phyloP scores from a whole-genome alignment of 1,284 basidiomycete genomes.

The Ustilago vetiveriae region DNA sequence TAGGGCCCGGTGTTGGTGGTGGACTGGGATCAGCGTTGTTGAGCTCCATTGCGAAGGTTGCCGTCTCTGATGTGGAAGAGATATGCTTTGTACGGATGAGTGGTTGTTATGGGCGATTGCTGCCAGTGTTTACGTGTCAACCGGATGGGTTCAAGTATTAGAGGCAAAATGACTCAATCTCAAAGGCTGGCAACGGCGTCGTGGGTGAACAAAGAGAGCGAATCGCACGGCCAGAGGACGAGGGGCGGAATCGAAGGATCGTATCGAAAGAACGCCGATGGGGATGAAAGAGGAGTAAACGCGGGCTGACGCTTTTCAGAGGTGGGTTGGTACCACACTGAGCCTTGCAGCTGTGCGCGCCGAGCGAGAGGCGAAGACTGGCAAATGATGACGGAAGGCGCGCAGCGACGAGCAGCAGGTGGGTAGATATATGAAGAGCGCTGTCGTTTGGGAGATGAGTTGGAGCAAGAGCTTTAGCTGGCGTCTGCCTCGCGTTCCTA shows the following conservation, averaged over 20 bases:
- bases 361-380: not conserved
- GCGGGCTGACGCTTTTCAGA: not conserved
- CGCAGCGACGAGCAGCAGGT: no score
- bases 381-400: not conserved
- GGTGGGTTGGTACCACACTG: not conserved
- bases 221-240: no score
- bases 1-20: conserved; percentile 41
- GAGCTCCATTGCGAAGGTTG: conserved; percentile 9
- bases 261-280: not conserved
- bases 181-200: no score
- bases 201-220: no score
- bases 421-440: no score
- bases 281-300: not conserved
- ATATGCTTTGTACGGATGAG: no score
- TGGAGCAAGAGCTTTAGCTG: no score
- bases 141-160: not conserved
- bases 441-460: no score
- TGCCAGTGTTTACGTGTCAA: not conserved
- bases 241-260: not conserved
- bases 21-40: conserved; percentile 21
- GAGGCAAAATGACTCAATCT: no score
- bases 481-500: no score
- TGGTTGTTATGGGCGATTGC: not conserved
- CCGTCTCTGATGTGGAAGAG: no score
- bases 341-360: not conserved